Percentiles rank a stretch among this genome's conserved stretches.
These are phyloP conservation scores for Mycena floridula DNA, from an alignment of 768 basidiomycete species.

Conservation along the genomic window DNA sequence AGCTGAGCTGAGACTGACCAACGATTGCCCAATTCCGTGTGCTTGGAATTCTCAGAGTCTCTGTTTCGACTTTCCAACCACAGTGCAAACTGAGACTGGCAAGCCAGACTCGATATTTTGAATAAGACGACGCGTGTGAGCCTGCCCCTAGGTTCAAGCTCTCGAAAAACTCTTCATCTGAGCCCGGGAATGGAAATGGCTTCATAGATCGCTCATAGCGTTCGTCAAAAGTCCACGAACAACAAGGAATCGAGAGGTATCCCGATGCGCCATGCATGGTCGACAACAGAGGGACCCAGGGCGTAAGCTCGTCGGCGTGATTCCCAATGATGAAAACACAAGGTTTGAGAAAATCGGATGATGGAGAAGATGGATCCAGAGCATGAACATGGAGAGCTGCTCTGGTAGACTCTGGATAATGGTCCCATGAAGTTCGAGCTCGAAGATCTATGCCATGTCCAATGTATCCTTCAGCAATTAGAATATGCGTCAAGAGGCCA, in stretches of 20 bases:
- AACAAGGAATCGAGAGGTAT: slow-evolving; percentile 86
- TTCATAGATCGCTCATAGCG: slow-evolving; percentile 46
- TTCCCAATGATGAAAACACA: slow-evolving; percentile 85
- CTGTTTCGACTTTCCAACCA: slow-evolving; percentile 86
- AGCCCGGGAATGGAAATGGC: slow-evolving; percentile 21
- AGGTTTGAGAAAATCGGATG: slow-evolving; percentile 20
- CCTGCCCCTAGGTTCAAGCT: not conserved
- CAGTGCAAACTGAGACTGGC: slow-evolving; percentile 63
- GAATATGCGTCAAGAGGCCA: slow-evolving; percentile 86
- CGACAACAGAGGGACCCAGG: slow-evolving; percentile 85
- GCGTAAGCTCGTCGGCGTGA: slow-evolving; percentile 94
- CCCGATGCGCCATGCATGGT: slow-evolving; percentile 55
- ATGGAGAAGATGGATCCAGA: slow-evolving; percentile 54
- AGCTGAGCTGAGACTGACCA: slow-evolving; percentile 48
- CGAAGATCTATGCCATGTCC: slow-evolving; percentile 87
- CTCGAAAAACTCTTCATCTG: not conserved
- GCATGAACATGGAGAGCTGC: slow-evolving; percentile 57
- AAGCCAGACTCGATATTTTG: slow-evolving; percentile 83
- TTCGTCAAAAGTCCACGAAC: slow-evolving; percentile 75
- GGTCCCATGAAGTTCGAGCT: slow-evolving; percentile 76
- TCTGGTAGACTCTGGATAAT: slow-evolving; percentile 65
- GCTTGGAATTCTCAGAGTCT: slow-evolving; percentile 84
- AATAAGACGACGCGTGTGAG: slow-evolving; percentile 34
- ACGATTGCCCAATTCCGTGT: slow-evolving; percentile 91
- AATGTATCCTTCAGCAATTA: slow-evolving; percentile 74